These are phyloP conservation scores for Copromyces sp. DNA, from an alignment of 495 filamentous ascomycete genomes.

Conservation along the genomic window DNA sequence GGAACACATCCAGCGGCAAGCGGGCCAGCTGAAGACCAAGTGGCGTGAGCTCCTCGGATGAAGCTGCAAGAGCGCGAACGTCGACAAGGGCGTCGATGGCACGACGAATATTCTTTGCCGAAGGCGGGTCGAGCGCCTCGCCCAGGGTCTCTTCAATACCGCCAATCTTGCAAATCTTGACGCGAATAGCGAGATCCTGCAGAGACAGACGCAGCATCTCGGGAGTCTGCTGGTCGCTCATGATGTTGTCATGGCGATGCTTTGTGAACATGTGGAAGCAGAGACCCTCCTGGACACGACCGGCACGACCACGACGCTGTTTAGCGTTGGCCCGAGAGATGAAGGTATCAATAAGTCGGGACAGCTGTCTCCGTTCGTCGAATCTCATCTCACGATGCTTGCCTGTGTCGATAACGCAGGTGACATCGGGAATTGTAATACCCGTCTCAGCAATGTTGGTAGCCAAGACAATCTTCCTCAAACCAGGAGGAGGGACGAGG, in stretches of 20 bases:
- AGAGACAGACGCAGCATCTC: conserved; percentile 90
- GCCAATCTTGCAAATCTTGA: conserved; percentile 93
- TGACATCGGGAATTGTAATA: conserved; percentile 94
- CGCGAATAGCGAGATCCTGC: conserved; percentile 88
- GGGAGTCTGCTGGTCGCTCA: conserved; percentile 85
- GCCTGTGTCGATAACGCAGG: conserved; percentile 87
- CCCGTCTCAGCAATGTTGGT: conserved; percentile 97
- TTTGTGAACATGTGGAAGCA: conserved; percentile 95
- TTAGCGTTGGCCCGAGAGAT: conserved; percentile 92
- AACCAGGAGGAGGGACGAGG: conserved; percentile 65
- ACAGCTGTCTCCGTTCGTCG: conserved; percentile 84
- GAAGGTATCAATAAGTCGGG: conserved; percentile 80
- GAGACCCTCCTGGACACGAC: conserved; percentile 87
- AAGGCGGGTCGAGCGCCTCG: conserved; percentile 86
- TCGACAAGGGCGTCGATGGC: conserved; percentile 89
- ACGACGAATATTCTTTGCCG: conserved; percentile 77
- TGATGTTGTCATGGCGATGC: conserved; percentile 64
- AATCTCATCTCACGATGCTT: conserved; percentile 96
- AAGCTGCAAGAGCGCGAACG: conserved; percentile 72
- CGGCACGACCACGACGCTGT: conserved; percentile 84
- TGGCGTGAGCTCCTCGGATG: conserved; percentile 69
- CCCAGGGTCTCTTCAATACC: conserved; percentile 79
- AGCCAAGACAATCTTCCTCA: conserved; percentile 83
- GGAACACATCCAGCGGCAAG: conserved; percentile 82
- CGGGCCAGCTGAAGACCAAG: conserved; percentile 79